phyloP scores from a whole-genome alignment of 148 eudicot genomes.

The Arctostaphylos glauca region DNA sequence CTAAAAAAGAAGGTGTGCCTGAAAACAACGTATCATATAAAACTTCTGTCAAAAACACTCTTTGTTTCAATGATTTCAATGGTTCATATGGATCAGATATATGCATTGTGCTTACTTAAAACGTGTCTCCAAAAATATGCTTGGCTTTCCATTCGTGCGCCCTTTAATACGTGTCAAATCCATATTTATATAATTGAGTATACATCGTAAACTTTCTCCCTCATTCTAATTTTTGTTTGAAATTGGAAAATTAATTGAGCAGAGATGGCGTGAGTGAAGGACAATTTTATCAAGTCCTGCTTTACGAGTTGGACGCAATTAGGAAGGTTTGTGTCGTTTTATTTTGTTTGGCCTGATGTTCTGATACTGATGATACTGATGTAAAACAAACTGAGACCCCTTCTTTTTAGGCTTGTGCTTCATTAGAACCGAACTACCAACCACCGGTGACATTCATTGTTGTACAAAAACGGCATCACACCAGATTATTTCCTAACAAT shows the following conservation, averaged over 20 bases:
- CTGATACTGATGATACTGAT: background rate
- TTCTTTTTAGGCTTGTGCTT: conserved; percentile 67
- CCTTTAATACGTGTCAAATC: background rate
- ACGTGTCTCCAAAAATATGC: background rate
- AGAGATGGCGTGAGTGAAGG: conserved; percentile 98
- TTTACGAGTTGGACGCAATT: conserved; percentile 71
- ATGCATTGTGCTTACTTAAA: background rate
- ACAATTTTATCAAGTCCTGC: conserved; percentile 83
- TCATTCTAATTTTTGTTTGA: background rate
- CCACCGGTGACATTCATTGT: conserved; percentile 85
- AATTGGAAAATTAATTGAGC: conserved; percentile 22
- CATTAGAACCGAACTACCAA: conserved; percentile 67
- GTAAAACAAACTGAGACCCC: conserved; percentile 5
- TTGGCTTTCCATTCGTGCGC: background rate
- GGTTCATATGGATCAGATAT: background rate
- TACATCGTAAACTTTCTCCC: background rate
- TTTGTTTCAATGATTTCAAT: background rate
- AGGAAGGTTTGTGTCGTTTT: conserved; percentile 41
- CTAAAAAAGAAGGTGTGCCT: conserved; percentile 10
- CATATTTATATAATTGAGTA: background rate
- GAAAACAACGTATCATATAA: background rate
- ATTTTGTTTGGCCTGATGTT: background rate
- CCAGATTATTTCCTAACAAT: conserved; percentile 67
- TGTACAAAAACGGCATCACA: conserved; percentile 86
- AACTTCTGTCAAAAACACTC: background rate